phyloP scores from a whole-genome alignment of 2,329 filamentous ascomycete species.

The Epichloe gansuensis region DNA sequence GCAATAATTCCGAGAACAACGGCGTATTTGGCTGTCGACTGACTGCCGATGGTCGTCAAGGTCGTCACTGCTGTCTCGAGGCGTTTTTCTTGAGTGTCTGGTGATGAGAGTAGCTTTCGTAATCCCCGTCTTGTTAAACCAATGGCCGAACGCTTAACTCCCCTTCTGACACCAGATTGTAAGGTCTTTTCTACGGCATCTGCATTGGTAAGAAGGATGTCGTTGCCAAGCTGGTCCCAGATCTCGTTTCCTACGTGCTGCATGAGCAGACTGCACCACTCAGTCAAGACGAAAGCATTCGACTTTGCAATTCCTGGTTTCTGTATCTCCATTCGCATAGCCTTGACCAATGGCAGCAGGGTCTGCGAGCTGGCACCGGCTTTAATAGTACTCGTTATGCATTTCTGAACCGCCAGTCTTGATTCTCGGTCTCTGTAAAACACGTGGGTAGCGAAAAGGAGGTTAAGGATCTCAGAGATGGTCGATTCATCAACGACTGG shows the following conservation, averaged over 20 bases:
- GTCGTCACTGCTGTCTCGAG: constrained; percentile 50
- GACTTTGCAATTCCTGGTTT: constrained; percentile 66
- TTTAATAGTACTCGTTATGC: constrained; percentile 55
- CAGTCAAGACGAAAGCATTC: constrained; percentile 77
- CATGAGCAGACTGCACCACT: constrained; percentile 77
- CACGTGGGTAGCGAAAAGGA: constrained; percentile 78
- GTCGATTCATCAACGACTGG: constrained; percentile 34
- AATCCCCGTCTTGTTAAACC: constrained; percentile 69
- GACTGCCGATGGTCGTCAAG: constrained; percentile 54
- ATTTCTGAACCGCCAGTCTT: constrained; percentile 69
- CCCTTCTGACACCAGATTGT: constrained; percentile 46
- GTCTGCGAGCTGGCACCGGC: constrained; percentile 39
- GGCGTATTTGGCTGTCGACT: constrained; percentile 56
- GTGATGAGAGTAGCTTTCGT: constrained; percentile 54
- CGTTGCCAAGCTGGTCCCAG: constrained; percentile 52
- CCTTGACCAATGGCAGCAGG: constrained; percentile 51
- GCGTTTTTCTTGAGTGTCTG: constrained; percentile 42
- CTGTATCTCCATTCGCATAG: constrained; percentile 57
- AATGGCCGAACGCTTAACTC: constrained; percentile 59
- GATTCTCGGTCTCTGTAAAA: constrained; percentile 79
- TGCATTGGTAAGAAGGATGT: constrained; percentile 56
- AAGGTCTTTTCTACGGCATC: constrained; percentile 68
- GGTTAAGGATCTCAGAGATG: constrained; percentile 45
- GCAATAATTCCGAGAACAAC: constrained; percentile 74
- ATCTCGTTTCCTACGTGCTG: constrained; percentile 50